These are phyloP conservation scores for Chrysanthemum seticuspe DNA, from an alignment of 129 eudicot species.

Conservation along the genomic window DNA sequence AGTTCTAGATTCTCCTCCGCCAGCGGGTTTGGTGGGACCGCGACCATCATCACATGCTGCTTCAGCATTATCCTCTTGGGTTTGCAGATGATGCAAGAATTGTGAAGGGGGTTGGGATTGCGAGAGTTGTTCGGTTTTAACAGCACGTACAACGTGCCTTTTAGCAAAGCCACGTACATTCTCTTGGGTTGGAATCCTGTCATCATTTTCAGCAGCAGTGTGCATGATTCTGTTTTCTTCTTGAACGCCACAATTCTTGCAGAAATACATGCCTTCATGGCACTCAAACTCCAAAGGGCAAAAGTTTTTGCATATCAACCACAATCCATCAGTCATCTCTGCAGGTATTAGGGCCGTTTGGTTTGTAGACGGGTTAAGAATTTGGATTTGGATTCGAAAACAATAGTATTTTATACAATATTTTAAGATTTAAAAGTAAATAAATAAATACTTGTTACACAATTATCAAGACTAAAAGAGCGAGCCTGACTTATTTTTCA, in stretches of 20 bases:
- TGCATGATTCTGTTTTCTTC: conserved; percentile 44
- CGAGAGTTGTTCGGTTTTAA: conserved; percentile 35
- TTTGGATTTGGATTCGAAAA: too few species aligned
- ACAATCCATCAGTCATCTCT: conserved; percentile 34
- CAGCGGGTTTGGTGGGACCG: conserved; percentile 53
- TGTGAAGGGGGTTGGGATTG: conserved; percentile 31
- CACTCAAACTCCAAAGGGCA: conserved; percentile 33
- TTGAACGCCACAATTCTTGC: conserved; percentile 54
- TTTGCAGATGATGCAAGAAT: conserved; percentile 38
- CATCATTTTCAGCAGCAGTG: conserved; percentile 45
- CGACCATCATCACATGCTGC: not conserved
- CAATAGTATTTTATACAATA: too few species aligned
- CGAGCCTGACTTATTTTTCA: too few species aligned
- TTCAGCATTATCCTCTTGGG: conserved; percentile 20
- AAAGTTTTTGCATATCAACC: conserved; percentile 33
- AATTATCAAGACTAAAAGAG: too few species aligned
- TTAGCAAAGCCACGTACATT: conserved; percentile 28
- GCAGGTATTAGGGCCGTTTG: too few species aligned
- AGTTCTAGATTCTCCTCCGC: conserved; percentile 10
- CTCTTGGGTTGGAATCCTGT: not conserved
- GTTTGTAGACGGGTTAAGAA: too few species aligned
- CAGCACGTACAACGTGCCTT: conserved; percentile 3
- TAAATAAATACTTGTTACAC: too few species aligned
- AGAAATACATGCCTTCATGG: conserved; percentile 64
- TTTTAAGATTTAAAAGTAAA: too few species aligned